Evolutionary conservation across 1,284 basidiomycete species (phyloP).

Genomic region (Fomitiporia mediterranea): DNA sequence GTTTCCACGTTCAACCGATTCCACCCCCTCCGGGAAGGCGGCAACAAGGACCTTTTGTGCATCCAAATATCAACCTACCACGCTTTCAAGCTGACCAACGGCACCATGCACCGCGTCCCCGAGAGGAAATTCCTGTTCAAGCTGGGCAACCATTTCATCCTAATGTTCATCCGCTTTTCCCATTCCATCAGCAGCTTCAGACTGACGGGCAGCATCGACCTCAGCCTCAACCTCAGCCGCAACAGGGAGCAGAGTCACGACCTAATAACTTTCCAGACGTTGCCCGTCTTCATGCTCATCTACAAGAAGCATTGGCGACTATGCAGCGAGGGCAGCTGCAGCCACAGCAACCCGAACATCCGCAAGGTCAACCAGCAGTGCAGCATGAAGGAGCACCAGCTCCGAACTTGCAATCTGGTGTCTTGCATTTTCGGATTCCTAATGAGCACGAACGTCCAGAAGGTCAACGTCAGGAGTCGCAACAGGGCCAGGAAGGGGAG

Average conservation of each 20-base stretch:
- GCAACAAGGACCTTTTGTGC: background rate
- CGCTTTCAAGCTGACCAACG: background rate
- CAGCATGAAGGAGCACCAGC: too few species aligned
- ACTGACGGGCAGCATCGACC: background rate
- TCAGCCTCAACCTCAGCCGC: conserved; percentile 16
- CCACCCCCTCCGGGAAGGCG: background rate
- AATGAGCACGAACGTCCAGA: background rate
- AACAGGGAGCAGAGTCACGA: too few species aligned
- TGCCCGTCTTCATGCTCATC: too few species aligned
- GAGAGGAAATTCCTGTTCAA: background rate
- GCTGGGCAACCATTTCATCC: conserved; percentile 16
- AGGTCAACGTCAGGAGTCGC: background rate
- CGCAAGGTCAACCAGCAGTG: background rate
- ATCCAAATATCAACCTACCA: background rate
- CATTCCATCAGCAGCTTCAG: background rate
- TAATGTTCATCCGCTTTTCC: too few species aligned
- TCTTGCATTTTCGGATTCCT: too few species aligned
- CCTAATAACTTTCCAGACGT: too few species aligned
- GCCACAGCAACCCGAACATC: background rate
- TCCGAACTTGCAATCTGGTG: too few species aligned
- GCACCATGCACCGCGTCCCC: background rate
- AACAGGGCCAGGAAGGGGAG: background rate
- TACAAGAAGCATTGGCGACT: too few species aligned
- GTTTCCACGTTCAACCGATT: background rate
- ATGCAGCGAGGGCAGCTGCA: background rate